Conservation (phyloP, 1,284 basidiomycete species). For the Naganishia cerealis region DNA sequence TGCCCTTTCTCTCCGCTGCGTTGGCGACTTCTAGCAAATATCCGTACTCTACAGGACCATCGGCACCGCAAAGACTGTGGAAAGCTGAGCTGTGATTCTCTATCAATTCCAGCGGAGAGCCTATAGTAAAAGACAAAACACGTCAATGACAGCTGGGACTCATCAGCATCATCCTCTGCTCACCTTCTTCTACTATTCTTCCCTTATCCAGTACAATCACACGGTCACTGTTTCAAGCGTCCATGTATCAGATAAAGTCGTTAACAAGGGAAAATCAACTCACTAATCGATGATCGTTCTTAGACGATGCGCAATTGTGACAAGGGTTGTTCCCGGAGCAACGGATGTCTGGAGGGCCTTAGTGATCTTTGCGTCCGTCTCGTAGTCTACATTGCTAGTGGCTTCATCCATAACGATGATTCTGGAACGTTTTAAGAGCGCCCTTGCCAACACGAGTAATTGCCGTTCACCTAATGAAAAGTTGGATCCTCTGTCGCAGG, state of each 20-base stretch:
- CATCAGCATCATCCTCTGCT: conserved; percentile 11
- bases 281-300: conserved; percentile 49
- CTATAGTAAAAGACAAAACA: conserved; percentile 31
- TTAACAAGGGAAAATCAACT: conserved; percentile 29
- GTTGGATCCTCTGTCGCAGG: conserved; percentile 57
- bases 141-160: not conserved
- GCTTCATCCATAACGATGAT: conserved; percentile 68
- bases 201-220: conserved; percentile 74
- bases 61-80: conserved; percentile 47
- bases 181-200: conserved; percentile 52
- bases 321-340: conserved; percentile 59
- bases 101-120: conserved; percentile 43
- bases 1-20: not conserved
- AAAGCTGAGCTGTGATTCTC: conserved; percentile 40
- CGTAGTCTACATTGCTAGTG: conserved; percentile 78
- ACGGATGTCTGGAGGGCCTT: conserved; percentile 72
- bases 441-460: conserved; percentile 69
- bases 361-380: conserved; percentile 75
- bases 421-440: conserved; percentile 67
- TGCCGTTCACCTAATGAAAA: conserved; percentile 77
- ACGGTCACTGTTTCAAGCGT: conserved; percentile 60
- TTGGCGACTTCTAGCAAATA: conserved; percentile 34
- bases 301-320: conserved; percentile 71
- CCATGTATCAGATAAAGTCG: conserved; percentile 6
- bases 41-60: conserved; percentile 49